Evolutionary conservation across 202 grass and related monocot genomes (phyloP).

Genomic region (Panicum hallii): DNA sequence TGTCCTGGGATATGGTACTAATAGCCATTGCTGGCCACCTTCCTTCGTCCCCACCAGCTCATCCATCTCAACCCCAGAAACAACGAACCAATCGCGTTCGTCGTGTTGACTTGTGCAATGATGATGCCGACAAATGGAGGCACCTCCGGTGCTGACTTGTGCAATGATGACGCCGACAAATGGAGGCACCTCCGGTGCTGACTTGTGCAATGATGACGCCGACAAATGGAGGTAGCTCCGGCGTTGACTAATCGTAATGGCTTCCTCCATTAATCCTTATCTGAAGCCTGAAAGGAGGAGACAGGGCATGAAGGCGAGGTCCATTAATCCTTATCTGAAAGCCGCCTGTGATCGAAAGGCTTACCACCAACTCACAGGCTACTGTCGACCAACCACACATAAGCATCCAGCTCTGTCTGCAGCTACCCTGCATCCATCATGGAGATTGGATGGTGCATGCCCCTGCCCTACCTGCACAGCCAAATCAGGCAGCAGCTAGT

Average conservation of each 20-base stretch:
- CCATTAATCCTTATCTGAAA: slow-evolving; percentile 41
- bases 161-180: slow-evolving; percentile 21
- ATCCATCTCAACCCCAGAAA: slow-evolving; percentile 18
- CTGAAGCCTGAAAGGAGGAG: slow-evolving; percentile 39
- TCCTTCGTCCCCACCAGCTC: neutral
- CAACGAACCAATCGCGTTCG: slow-evolving; percentile 30
- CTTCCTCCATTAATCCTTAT: slow-evolving; percentile 41
- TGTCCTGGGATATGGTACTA: slow-evolving; percentile 29
- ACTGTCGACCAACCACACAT: slow-evolving; percentile 38
- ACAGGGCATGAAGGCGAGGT: neutral
- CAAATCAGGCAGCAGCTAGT: slow-evolving; percentile 21
- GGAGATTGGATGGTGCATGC: neutral
- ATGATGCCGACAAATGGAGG: slow-evolving; percentile 25
- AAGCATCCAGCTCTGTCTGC: slow-evolving; percentile 20
- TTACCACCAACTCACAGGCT: slow-evolving; percentile 41
- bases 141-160: slow-evolving; percentile 43
- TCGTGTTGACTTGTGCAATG: slow-evolving; percentile 38
- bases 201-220: slow-evolving; percentile 27
- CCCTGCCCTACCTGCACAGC: slow-evolving; percentile 35
- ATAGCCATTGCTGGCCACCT: slow-evolving; percentile 22
- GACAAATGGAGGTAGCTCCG: slow-evolving; percentile 35
- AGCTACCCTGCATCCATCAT: slow-evolving; percentile 35
- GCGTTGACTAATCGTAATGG: slow-evolving; percentile 26
- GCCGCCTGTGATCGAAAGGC: slow-evolving; percentile 20
- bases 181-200: slow-evolving; percentile 42